Evolutionary conservation across 2,329 filamentous ascomycete species (phyloP), one percentile per base, ranked within the genome.

Genomic region (Geoglossum cookeanum): DNA sequence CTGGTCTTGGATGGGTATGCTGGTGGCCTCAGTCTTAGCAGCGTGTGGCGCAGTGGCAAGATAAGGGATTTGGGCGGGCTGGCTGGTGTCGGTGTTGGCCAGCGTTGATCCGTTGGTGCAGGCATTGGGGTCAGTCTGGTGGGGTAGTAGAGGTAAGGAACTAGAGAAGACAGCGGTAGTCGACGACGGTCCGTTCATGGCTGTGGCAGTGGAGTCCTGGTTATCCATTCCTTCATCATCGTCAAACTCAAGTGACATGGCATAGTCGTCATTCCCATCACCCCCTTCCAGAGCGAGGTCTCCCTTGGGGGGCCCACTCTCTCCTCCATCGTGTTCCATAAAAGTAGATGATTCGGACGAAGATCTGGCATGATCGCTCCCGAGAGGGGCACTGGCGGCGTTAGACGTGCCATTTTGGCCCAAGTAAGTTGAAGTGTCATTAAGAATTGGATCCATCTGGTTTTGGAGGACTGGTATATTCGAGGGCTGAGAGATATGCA

Each of bases 401-500:
- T 44, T 32, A 13, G 55, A 52, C 45, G 57, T 22, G 48, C 37
- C 35, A 66, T 60, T n/a, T 65, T 65, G 59, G 65, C 67, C 65
- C 73, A 77, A 72, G 67, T 79, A 78, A 60, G 75, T 76, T 57
- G 80, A 74, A 58, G 80, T 80, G 67, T 84, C 80, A 70, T 83
- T 82, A 74, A 85, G 84, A 63, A 78, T 72, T 57, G 81, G 80
- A 70, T 87, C 82, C 78, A 80, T 86, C 71, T 85, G 81, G 66
- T 83, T 81, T 66, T 81, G 77, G 65, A 86, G 73, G 57, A 87
- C 78, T 58, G 83, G 81, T 59, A 86, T 84, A 63, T 80, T 83
- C 63, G 80, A 76, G 56, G 82, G 81, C 68, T 83, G 78, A 62
- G 82, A 77, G 62, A 82, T 73, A 69, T 85, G 80, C 64, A 85